phyloP scores from a whole-genome alignment of 2,329 filamentous ascomycete genomes.

The Cucurbitaria berberidis region DNA sequence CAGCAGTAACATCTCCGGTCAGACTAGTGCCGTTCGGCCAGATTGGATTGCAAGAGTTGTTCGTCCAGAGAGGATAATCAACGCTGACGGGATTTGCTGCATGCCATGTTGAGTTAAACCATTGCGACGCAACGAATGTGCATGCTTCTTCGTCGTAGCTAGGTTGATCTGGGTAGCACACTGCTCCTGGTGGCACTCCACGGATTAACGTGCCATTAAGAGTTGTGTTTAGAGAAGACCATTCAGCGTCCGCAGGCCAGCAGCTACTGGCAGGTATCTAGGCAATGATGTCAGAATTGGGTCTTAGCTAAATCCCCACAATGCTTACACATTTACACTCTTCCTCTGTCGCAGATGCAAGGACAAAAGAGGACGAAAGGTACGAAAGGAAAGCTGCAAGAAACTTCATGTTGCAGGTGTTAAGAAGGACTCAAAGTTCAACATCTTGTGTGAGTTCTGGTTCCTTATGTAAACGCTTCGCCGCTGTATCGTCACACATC shows the following conservation, averaged over 20 bases:
- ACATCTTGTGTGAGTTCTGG: neutral
- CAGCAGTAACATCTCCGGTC: slow-evolving; percentile 29
- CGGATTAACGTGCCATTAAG: slow-evolving; percentile 28
- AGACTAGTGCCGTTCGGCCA: slow-evolving; percentile 39
- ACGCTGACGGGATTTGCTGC: slow-evolving; percentile 35
- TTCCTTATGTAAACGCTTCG: neutral
- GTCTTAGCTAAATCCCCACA: no score
- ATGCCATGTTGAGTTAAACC: slow-evolving; percentile 39
- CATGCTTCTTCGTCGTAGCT: slow-evolving; percentile 31
- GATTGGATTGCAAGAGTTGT: slow-evolving; percentile 41
- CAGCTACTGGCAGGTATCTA: slow-evolving; percentile 25
- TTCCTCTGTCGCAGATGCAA: neutral
- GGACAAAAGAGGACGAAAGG: neutral
- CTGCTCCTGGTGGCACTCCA: slow-evolving; percentile 29
- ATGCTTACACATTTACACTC: slow-evolving; percentile 32
- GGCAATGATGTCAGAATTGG: neutral
- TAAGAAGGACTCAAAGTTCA: neutral
- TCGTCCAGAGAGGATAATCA: slow-evolving; percentile 36
- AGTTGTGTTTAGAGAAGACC: slow-evolving; percentile 26
- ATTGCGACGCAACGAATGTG: slow-evolving; percentile 24
- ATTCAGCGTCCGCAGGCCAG: slow-evolving; percentile 31
- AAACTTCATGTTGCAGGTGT: neutral
- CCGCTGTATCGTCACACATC: neutral
- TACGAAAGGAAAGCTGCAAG: neutral
- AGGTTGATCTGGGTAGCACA: slow-evolving; percentile 33